Base-by-base conservation (phyloP, 257 asterid species). In the Mitragyna speciosa region DNA sequence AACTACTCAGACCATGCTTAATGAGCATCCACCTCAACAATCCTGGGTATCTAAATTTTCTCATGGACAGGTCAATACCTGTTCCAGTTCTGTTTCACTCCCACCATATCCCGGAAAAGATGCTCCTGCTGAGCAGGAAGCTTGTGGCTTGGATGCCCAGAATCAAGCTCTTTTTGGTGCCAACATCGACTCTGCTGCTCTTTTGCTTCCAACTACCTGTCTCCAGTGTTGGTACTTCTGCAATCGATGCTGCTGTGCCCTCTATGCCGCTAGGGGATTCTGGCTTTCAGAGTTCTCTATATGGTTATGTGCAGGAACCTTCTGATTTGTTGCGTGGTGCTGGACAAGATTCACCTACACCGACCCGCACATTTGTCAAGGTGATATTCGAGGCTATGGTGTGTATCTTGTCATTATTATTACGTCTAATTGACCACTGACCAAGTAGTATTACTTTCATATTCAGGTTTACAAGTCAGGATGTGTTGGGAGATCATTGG, bases 401-500 rank as follows among this genome's bases (percentile, higher is more conserved):
- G 47, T 59, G 61, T 41, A n/a, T 76, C 0, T 72, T 31, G 20
- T 82, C 2, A 51, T 72, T 77, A 19, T 7, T 48, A 70, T 70
- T 58, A 9, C 22, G 56, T 67, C 16, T 20, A 56, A 24, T 52
- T 30, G 14, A 41, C 17, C n/a, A 4, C 39, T 73, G n/a, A 63
- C 73, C 12, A n/a, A 65, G 43, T 86, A 73, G 70, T 31, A 65
- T 7, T 79, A 5, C 61, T 71, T 67, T 65, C 72, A 30, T 70
- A 9, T 83, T 83, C 80, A 95, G 99, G 99, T 95, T 30, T 90
- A 91, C 81, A 95, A 93, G 85, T 80, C 89, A 20, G 98, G 97
- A 73, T 93, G 89, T 0, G 93, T 93, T 83, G 99, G 99, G 84
- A 92, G 99, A 92, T 93, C 97, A 28, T 82, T 95, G 87, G 98